phyloP scores from a whole-genome alignment of 2,329 filamentous ascomycete species.

The Phyllosticta ampelicida region DNA sequence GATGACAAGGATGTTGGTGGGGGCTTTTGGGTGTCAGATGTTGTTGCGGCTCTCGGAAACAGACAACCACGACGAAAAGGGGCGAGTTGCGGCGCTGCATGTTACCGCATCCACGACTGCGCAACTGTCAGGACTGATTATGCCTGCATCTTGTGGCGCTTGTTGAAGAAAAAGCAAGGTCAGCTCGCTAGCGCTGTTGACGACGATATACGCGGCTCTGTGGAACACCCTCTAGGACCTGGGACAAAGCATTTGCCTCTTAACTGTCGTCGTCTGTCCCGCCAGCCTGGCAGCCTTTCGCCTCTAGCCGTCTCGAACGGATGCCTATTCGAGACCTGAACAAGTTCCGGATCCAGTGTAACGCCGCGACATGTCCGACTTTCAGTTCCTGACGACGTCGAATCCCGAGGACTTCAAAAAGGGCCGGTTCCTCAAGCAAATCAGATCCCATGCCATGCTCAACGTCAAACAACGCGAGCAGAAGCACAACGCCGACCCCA shows the following conservation, averaged over 20 bases:
- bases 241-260: neutral
- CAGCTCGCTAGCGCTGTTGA: constrained; percentile 65
- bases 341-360: neutral
- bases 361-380: constrained; percentile 7
- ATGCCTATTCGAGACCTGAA: neutral
- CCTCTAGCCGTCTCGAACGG: neutral
- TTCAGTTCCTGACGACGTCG: constrained; percentile 10
- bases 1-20: neutral
- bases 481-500: neutral
- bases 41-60: neutral
- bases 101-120: neutral
- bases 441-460: constrained; percentile 11
- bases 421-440: constrained; percentile 9
- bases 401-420: constrained; percentile 11
- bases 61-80: neutral
- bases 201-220: constrained; percentile 41
- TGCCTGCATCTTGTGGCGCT: neutral
- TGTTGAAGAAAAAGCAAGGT: neutral
- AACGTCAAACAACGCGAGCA: constrained; percentile 8
- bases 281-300: neutral
- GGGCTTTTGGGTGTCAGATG: neutral
- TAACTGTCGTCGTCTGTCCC: neutral
- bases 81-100: neutral
- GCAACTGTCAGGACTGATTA: neutral
- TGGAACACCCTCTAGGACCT: neutral